Percentiles rank a stretch among this genome's conserved stretches.
Evolutionary conservation across 352 stramenopile species (phyloP).

Genomic region (Phytophthora palmivora): DNA sequence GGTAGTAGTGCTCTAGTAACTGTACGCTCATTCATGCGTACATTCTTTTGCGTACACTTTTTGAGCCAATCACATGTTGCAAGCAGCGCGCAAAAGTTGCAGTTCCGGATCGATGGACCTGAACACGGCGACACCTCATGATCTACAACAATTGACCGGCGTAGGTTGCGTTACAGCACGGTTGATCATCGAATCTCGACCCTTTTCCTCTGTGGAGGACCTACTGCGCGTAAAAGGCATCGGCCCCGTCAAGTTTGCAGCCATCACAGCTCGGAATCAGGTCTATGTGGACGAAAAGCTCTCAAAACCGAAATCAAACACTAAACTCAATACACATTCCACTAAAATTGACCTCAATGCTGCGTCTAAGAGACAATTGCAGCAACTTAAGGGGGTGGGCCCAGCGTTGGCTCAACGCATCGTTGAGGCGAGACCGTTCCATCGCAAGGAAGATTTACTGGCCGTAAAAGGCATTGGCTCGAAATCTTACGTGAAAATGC

Average conservation of each 20-base stretch:
- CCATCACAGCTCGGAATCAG: conserved; percentile 25
- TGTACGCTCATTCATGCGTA: too few relatives aligned
- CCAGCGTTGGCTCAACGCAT: conserved; percentile 51
- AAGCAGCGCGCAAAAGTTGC: conserved; percentile 34
- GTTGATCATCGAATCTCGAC: conserved; percentile 51
- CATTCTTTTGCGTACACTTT: too few relatives aligned
- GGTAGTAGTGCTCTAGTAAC: too few relatives aligned
- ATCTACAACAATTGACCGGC: conserved; percentile 52
- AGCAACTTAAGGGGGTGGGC: conserved; percentile 51
- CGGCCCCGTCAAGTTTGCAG: conserved; percentile 43
- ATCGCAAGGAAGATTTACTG: conserved; percentile 55
- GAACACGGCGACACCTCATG: conserved; percentile 31
- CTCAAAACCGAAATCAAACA: not conserved
- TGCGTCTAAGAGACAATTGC: conserved; percentile 45
- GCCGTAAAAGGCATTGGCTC: conserved; percentile 54
- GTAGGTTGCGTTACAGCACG: conserved; percentile 48
- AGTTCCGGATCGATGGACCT: conserved; percentile 44
- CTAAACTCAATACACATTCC: conserved; percentile 12
- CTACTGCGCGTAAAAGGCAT: conserved; percentile 57
- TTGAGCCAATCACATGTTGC: conserved; percentile 27
- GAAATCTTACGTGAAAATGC: conserved; percentile 52
- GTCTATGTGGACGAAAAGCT: conserved; percentile 33
- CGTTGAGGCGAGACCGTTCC: conserved; percentile 52
- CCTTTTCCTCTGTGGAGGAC: conserved; percentile 47
- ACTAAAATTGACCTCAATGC: conserved; percentile 56